phyloP scores from a whole-genome alignment of 2,329 filamentous ascomycete genomes.

The Neonectria ditissima region DNA sequence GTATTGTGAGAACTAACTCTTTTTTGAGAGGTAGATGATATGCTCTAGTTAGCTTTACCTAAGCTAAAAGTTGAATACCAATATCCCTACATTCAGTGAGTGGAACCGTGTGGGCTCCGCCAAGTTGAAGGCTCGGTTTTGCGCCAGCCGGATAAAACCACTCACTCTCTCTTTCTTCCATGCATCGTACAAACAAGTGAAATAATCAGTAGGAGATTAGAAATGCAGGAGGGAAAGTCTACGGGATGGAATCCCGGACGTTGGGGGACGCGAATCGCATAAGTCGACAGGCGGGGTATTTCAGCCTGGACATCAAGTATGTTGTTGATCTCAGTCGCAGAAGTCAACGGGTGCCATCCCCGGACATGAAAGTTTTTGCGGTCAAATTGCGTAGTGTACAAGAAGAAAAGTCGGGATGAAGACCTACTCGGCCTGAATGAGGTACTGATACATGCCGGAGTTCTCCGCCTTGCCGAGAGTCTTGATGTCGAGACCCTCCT shows the following conservation, averaged over 20 bases:
- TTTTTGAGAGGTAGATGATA: not conserved
- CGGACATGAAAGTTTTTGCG: not conserved
- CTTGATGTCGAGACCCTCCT: constrained; percentile 27
- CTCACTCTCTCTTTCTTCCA: not conserved
- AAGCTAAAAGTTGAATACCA: not conserved
- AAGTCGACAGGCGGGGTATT: not conserved
- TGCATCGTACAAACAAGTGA: not conserved
- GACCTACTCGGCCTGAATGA: constrained; percentile 24
- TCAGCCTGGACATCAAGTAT: not conserved
- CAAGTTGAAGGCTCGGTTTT: too few relatives aligned
- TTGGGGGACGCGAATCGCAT: too few relatives aligned
- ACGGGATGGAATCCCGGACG: too few relatives aligned
- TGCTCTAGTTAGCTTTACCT: not conserved
- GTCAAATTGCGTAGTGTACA: not conserved
- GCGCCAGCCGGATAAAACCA: not conserved
- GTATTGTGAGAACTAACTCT: not conserved
- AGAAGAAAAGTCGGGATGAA: not conserved
- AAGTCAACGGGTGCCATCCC: not conserved
- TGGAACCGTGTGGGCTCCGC: not conserved
- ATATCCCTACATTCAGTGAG: not conserved
- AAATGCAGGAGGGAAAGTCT: too few relatives aligned
- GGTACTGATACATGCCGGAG: constrained; percentile 39
- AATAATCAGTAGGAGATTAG: not conserved
- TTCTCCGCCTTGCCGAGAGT: constrained; percentile 34
- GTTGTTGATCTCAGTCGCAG: not conserved